phyloP scores from a whole-genome alignment of 441 rosid species.

The Omphalea diandra region DNA sequence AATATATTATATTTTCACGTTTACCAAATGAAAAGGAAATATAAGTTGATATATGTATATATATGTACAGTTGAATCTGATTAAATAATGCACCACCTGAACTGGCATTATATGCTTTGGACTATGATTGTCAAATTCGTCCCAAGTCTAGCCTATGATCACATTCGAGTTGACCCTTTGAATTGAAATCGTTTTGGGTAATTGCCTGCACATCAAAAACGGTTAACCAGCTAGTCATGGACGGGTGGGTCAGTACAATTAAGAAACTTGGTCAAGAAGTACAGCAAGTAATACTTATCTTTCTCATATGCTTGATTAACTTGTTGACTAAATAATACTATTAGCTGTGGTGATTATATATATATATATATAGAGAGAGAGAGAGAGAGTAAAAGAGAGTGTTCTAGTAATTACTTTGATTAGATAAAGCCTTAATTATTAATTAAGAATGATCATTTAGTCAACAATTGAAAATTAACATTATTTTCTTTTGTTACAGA shows the following conservation, averaged over 20 bases:
- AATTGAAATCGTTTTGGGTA: background rate
- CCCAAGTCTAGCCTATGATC: background rate
- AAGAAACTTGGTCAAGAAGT: background rate
- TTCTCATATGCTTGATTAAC: background rate
- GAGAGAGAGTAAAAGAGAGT: constrained; percentile 7
- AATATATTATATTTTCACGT: background rate
- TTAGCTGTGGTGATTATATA: background rate
- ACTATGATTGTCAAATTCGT: background rate
- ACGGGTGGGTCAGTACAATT: background rate
- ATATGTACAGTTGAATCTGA: background rate
- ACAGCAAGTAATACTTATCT: no score
- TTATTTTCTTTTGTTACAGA: no score
- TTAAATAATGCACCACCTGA: background rate
- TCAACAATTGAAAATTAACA: background rate
- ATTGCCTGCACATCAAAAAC: no score
- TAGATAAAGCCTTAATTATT: background rate
- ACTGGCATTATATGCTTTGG: constrained; percentile 10
- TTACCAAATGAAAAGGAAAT: background rate
- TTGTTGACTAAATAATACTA: constrained; percentile 6
- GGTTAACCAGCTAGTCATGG: no score
- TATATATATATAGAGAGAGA: no score
- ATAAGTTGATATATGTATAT: background rate
- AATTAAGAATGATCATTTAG: no score
- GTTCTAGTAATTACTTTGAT: background rate
- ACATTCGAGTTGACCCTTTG: constrained; percentile 5